Evolutionary conservation across 2,329 filamentous ascomycete genomes (phyloP).

Genomic region (Phaeosphaeria sp.): DNA sequence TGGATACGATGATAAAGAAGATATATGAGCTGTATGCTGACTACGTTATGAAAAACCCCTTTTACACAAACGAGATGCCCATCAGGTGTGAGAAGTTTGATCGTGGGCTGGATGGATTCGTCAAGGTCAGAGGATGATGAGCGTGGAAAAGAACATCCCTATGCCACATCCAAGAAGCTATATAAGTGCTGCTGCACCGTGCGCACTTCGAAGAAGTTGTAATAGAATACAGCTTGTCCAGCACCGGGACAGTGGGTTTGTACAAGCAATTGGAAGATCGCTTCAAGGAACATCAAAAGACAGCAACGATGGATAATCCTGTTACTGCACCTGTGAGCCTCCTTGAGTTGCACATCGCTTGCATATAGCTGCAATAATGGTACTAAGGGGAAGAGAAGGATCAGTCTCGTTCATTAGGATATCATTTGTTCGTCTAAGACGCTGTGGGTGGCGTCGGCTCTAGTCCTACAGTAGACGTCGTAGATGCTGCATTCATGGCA

Average conservation of each 20-base stretch:
- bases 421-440: slow-evolving; percentile 23
- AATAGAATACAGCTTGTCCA: background rate
- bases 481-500: slow-evolving; percentile 28
- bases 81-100: slow-evolving; percentile 96
- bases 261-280: background rate
- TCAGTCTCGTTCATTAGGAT: slow-evolving; percentile 16
- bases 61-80: slow-evolving; percentile 98
- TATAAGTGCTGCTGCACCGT: background rate
- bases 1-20: slow-evolving; percentile 80
- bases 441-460: slow-evolving; percentile 24
- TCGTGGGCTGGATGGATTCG: slow-evolving; percentile 79
- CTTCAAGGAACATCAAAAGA: background rate
- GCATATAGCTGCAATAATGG: background rate
- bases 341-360: background rate
- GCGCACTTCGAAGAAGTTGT: background rate
- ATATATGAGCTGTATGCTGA: slow-evolving; percentile 96
- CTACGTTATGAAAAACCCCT: slow-evolving; percentile 99
- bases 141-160: background rate
- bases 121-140: slow-evolving; percentile 60
- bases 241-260: background rate
- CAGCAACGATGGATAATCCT: background rate
- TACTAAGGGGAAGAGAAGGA: background rate
- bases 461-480: slow-evolving; percentile 35
- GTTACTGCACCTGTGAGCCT: background rate
- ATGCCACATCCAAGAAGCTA: background rate